These are phyloP conservation scores for Grigorovia transvaalensis DNA, from an alignment of 805 yeast genomes.

Conservation along the genomic window DNA sequence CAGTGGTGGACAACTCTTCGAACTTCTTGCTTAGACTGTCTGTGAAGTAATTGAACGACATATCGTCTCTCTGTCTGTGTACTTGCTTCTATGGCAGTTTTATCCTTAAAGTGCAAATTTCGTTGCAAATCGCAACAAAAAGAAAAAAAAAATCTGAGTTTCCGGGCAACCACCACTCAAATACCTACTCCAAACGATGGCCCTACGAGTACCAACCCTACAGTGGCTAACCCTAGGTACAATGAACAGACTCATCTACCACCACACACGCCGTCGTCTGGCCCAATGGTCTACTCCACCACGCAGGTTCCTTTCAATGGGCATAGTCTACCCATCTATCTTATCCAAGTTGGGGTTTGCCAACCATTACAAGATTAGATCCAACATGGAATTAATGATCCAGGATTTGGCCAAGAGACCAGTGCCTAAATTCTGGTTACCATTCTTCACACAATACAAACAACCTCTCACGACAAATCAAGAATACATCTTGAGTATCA, in stretches of 20 bases:
- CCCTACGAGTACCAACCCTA: too few relatives aligned
- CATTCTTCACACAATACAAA: slow-evolving; percentile 37
- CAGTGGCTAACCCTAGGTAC: too few relatives aligned
- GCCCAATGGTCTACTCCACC: background rate
- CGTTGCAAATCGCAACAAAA: too few relatives aligned
- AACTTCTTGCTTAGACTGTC: slow-evolving; percentile 21
- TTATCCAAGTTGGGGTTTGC: slow-evolving; percentile 29
- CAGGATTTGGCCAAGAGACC: slow-evolving; percentile 44
- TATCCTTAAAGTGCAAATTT: background rate
- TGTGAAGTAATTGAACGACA: slow-evolving; percentile 26
- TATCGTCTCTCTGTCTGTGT: too few relatives aligned
- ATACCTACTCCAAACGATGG: too few relatives aligned
- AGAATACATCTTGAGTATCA: slow-evolving; percentile 35
- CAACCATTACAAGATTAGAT: slow-evolving; percentile 45
- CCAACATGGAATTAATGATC: slow-evolving; percentile 49
- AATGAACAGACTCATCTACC: too few relatives aligned
- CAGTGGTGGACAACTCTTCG: slow-evolving; percentile 24
- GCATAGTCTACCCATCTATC: background rate
- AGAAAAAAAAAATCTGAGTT: too few relatives aligned
- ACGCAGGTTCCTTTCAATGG: background rate
- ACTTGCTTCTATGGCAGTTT: too few relatives aligned
- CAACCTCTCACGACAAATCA: slow-evolving; percentile 25
- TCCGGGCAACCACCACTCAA: too few relatives aligned
- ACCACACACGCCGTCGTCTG: too few relatives aligned
- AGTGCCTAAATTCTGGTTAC: slow-evolving; percentile 43